Evolutionary conservation across 2,329 filamentous ascomycete species (phyloP).

Genomic region (Penicillium brevicompactum): DNA sequence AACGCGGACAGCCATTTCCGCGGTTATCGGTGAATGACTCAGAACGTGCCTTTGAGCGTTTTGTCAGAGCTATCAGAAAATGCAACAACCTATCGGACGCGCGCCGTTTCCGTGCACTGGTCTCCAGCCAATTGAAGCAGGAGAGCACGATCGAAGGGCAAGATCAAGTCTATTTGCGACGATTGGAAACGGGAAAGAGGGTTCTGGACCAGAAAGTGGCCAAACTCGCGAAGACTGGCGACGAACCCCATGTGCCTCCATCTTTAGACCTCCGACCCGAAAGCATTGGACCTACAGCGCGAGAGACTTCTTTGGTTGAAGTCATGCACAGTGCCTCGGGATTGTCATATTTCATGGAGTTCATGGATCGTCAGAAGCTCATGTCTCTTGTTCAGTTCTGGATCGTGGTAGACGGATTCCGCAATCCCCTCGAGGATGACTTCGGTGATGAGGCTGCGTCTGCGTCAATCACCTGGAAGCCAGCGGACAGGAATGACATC

Average conservation of each 20-base stretch:
- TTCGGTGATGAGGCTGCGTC: slow-evolving; percentile 70
- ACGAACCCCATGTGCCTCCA: slow-evolving; percentile 37
- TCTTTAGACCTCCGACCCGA: slow-evolving; percentile 34
- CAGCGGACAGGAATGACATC: slow-evolving; percentile 83
- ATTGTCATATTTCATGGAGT: slow-evolving; percentile 99
- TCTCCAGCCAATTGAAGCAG: slow-evolving; percentile 86
- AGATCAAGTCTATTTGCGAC: slow-evolving; percentile 82
- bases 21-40: slow-evolving; percentile 79
- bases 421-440: slow-evolving; percentile 88
- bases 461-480: slow-evolving; percentile 70
- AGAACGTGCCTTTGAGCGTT: slow-evolving; percentile 91
- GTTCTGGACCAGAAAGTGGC: slow-evolving; percentile 88
- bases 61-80: slow-evolving; percentile 84
- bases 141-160: slow-evolving; percentile 77
- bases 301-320: slow-evolving; percentile 77
- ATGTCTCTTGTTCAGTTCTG: slow-evolving; percentile 96
- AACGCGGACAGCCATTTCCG: slow-evolving; percentile 71
- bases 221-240: slow-evolving; percentile 71
- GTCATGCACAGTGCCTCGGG: slow-evolving; percentile 88
- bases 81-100: slow-evolving; percentile 92
- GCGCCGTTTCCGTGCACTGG: slow-evolving; percentile 85
- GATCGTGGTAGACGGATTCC: slow-evolving; percentile 95
- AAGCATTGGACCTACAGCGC: slow-evolving; percentile 60
- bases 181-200: slow-evolving; percentile 86
- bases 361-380: slow-evolving; percentile 87